Evolutionary conservation across 2,329 filamentous ascomycete genomes (phyloP).

Genomic region (Xylaria sp.): DNA sequence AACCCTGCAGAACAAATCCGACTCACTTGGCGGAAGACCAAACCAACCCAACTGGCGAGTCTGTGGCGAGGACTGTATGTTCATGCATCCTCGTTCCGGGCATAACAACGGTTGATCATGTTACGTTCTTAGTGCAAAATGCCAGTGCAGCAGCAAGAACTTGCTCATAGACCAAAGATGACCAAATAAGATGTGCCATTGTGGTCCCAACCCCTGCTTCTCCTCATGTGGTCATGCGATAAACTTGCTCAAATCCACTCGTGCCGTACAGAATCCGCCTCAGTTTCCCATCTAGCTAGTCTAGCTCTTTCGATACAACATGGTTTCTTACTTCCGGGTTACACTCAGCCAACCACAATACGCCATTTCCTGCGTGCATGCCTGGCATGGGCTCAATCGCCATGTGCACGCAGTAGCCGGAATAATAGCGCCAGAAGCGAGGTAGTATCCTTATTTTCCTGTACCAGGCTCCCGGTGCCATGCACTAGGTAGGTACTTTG

Average conservation of each 20-base stretch:
- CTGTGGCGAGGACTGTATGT: background rate
- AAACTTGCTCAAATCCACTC: conserved; percentile 30
- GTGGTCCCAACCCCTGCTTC: background rate
- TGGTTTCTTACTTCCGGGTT: no score
- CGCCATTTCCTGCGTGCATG: background rate
- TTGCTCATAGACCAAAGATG: background rate
- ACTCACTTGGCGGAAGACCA: background rate
- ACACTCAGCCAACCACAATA: background rate
- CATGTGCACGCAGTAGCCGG: background rate
- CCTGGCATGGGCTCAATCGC: background rate
- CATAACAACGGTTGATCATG: background rate
- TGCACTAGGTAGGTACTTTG: background rate
- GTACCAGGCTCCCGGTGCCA: background rate
- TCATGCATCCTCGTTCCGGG: background rate
- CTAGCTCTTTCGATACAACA: no score
- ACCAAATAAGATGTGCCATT: background rate
- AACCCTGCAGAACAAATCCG: background rate
- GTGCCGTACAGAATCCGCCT: background rate
- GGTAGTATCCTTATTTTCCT: background rate
- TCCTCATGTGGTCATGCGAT: conserved; percentile 12
- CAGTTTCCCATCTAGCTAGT: no score
- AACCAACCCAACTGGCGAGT: no score
- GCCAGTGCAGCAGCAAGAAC: background rate
- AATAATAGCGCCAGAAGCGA: background rate
- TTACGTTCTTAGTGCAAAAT: background rate